Conservation (phyloP, 495 filamentous ascomycete genomes). For the Glonium stellatum region DNA sequence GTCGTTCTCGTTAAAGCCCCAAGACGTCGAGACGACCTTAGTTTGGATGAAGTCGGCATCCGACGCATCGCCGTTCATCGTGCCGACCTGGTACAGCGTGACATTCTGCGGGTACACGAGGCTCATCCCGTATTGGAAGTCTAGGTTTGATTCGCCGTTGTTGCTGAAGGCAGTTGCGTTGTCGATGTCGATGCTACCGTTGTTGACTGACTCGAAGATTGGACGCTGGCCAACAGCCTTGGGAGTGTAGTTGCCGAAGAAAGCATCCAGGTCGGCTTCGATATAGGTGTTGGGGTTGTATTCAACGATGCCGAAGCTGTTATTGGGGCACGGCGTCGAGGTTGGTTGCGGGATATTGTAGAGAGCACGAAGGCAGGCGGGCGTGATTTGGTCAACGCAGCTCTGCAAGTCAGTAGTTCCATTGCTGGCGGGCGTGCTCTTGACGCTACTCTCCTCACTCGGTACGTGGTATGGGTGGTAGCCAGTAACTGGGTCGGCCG, state of each 20-base stretch:
- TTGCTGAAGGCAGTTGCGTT: constrained; percentile 24
- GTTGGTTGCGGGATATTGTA: constrained; percentile 44
- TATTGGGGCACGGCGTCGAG: constrained; percentile 32
- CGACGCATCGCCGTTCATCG: constrained; percentile 39
- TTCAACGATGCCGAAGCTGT: constrained; percentile 51
- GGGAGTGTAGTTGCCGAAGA: constrained; percentile 47
- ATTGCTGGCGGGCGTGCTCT: not conserved
- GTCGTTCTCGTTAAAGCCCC: constrained; percentile 31
- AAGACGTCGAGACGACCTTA: constrained; percentile 3
- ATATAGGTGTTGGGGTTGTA: constrained; percentile 45
- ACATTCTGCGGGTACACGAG: constrained; percentile 54
- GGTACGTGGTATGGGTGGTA: not conserved
- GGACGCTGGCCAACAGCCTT: constrained; percentile 42
- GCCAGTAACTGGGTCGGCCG: not conserved
- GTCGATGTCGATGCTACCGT: constrained; percentile 33
- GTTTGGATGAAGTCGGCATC: not conserved
- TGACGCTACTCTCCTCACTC: not conserved
- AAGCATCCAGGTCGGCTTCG: constrained; percentile 49
- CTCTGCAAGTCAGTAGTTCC: constrained; percentile 30
- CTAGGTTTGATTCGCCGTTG: constrained; percentile 46
- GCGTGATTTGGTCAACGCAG: constrained; percentile 46
- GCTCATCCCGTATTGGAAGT: constrained; percentile 47
- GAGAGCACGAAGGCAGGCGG: constrained; percentile 49
- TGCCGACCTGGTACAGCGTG: constrained; percentile 54
- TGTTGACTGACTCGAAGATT: constrained; percentile 41